Conservation (phyloP, 2,329 filamentous ascomycete genomes). For the Apiospora kogelbergensis region DNA sequence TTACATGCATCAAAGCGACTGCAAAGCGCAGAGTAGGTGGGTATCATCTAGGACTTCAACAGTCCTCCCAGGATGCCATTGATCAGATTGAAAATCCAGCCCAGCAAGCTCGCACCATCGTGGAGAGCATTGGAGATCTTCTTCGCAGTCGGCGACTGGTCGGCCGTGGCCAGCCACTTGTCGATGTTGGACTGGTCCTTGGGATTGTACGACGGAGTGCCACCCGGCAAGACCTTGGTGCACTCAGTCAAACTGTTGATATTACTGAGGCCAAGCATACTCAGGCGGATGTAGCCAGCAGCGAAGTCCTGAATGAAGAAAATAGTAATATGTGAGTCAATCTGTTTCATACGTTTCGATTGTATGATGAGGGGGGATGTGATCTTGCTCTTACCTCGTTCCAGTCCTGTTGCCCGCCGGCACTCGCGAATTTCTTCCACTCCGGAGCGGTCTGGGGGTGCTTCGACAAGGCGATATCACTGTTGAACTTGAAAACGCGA, state of each 20-base stretch:
- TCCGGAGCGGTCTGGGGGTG: constrained; percentile 35
- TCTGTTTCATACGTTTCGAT: neutral
- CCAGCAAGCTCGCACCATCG: constrained; percentile 15
- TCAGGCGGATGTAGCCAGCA: constrained; percentile 53
- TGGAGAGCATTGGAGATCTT: constrained; percentile 21
- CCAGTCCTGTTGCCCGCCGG: constrained; percentile 38
- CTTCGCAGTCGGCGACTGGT: constrained; percentile 16
- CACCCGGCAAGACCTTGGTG: constrained; percentile 45
- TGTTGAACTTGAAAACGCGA: constrained; percentile 41
- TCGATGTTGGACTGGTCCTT: constrained; percentile 22
- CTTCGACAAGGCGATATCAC: constrained; percentile 40
- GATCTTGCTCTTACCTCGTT: constrained; percentile 34
- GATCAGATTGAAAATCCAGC: neutral
- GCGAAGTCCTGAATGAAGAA: constrained; percentile 35
- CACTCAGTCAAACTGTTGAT: constrained; percentile 57
- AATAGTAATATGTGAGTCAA: constrained; percentile 2
- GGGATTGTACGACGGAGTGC: constrained; percentile 22
- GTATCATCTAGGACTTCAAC: neutral
- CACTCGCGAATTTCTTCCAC: constrained; percentile 38
- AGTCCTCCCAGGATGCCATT: neutral
- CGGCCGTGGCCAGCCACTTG: constrained; percentile 20
- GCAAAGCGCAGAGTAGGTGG: neutral
- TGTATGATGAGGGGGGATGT: neutral
- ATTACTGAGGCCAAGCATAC: constrained; percentile 55
- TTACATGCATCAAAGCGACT: neutral